phyloP scores from a whole-genome alignment of 768 basidiomycete genomes.

The Harrya chromipes region DNA sequence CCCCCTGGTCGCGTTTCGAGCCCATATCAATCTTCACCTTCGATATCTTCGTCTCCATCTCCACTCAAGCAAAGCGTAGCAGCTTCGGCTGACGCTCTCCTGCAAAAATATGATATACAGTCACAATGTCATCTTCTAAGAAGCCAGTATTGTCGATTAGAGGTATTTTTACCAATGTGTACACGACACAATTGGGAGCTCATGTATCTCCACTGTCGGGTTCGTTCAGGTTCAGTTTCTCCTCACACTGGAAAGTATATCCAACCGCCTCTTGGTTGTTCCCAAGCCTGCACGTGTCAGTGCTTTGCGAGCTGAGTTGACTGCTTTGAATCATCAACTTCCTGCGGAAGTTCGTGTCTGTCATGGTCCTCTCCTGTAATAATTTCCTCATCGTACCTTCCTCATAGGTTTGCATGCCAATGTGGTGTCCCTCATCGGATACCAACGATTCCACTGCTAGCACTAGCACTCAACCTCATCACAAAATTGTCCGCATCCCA shows the following conservation, averaged over 20 bases:
- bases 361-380: not conserved
- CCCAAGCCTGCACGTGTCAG: conserved; percentile 94
- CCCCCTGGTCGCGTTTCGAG: conserved; percentile 35
- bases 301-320: conserved; percentile 94
- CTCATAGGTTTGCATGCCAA: conserved; percentile 75
- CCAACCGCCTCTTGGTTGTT: conserved; percentile 85
- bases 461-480: conserved; percentile 62
- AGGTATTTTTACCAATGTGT: conserved; percentile 47
- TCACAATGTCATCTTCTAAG: conserved; percentile 73
- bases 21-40: conserved; percentile 72
- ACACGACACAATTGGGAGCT: not conserved
- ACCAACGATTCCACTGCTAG: conserved; percentile 33
- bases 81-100: conserved; percentile 50
- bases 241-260: conserved; percentile 86
- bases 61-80: conserved; percentile 43
- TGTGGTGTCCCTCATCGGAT: conserved; percentile 83
- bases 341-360: conserved; percentile 77
- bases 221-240: conserved; percentile 73
- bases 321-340: conserved; percentile 90
- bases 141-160: conserved; percentile 85
- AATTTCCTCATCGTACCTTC: conserved; percentile 5
- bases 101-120: conserved; percentile 64
- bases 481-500: conserved; percentile 94
- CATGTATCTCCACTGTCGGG: not conserved
- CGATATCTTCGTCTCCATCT: conserved; percentile 49